Evolutionary conservation across 1,139 yeast species (phyloP), one percentile per base, ranked within the genome.

Genomic region (Ashbya aceris): DNA sequence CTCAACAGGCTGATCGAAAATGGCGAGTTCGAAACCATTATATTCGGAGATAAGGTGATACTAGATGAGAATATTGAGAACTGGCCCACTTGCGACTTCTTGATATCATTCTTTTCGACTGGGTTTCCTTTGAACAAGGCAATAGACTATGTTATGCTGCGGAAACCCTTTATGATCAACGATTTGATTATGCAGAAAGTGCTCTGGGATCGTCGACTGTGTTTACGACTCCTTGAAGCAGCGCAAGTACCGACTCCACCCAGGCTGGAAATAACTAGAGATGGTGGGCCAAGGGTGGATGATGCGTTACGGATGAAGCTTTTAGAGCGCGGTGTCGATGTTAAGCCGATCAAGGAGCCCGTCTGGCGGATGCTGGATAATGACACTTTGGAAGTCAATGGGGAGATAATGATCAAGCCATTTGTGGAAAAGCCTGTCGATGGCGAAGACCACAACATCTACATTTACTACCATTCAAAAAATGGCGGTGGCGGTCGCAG

Each of bases 401-500:
- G 95, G 3, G 63, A 76, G 52, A 67, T 69, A 10, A 67, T 93
- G 65, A 71, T 69, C 36, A 93, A 93, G 58, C 99, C 99, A 7
- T 93, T 79, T 69, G 98, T 93, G 27, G 99, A 93, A 62, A 93
- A 93, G 55, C 99, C 99, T 1, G 98, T 91, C 7, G 96, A 93
- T 64, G 99, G 99, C 38, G 99, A 93, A 65, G 96, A 93, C 62
- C 99, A 93, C 65, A 93, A 93, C 60, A 91, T 93, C 36, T 86
- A 83, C 61, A 91, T 93, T 38, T 93, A 93, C 64, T 91, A 91
- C 61, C 83, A 93, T 33, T 75, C 77, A 44, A 75, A 82, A 44
- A 81, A 84, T 42, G 99, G 99, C 40, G 99, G 98, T 42, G 99
- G 99, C 50, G 99, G 99, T 17, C 73, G 99, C 50, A 71, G 94